These are phyloP conservation scores for Oryza glaberrima DNA, from an alignment of 176 grass and related monocot genomes.

Conservation along the genomic window DNA sequence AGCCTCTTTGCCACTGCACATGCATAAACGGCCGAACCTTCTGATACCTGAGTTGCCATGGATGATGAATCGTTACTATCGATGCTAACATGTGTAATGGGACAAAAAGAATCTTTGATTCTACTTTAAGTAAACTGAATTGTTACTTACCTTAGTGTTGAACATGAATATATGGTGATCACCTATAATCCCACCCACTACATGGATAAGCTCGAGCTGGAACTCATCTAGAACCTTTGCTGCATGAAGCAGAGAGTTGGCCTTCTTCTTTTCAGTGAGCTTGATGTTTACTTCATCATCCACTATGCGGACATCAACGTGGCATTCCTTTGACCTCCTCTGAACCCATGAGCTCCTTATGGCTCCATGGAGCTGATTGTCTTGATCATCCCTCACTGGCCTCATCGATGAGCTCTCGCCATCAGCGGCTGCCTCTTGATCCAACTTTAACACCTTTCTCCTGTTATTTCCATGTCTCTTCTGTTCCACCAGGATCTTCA, in stretches of 20 bases:
- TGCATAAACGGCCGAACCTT: constrained; percentile 82
- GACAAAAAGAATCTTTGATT: neutral
- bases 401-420: constrained; percentile 68
- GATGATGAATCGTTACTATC: constrained; percentile 22
- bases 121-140: constrained; percentile 5
- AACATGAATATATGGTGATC: constrained; percentile 93
- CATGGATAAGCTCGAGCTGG: constrained; percentile 72
- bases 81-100: neutral
- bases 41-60: constrained; percentile 53
- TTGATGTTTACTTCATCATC: constrained; percentile 90
- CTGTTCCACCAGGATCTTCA: constrained; percentile 69
- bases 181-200: constrained; percentile 70
- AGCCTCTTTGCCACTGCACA: constrained; percentile 74
- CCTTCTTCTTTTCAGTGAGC: constrained; percentile 80
- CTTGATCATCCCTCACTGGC: constrained; percentile 51
- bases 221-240: constrained; percentile 78
- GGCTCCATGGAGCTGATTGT: constrained; percentile 51
- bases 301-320: constrained; percentile 79
- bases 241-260: constrained; percentile 68
- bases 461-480: constrained; percentile 59
- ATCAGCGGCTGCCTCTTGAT: constrained; percentile 58
- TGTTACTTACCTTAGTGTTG: constrained; percentile 74
- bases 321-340: constrained; percentile 76
- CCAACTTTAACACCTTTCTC: constrained; percentile 59
- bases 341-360: constrained; percentile 85